Conservation (phyloP, 805 yeast species). For the Saccharomycopsis vini region DNA sequence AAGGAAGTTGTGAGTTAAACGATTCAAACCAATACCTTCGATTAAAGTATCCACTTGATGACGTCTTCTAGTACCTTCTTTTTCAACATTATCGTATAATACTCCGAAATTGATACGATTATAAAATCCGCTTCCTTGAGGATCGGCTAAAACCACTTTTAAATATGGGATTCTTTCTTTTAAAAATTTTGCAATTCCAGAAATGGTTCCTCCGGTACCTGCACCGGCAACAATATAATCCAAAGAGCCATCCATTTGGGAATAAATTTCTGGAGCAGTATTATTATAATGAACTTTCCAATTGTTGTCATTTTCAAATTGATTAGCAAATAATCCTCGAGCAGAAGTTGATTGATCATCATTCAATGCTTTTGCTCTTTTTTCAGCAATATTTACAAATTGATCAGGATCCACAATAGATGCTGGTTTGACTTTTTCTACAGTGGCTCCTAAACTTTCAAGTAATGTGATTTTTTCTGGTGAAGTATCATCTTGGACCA, state of each 20-base stretch:
- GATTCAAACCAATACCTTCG: conserved; percentile 88
- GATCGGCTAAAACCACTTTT: conserved; percentile 73
- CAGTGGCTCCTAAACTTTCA: conserved; percentile 66
- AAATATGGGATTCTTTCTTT: conserved; percentile 38
- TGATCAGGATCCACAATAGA: conserved; percentile 90
- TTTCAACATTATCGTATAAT: conserved; percentile 83
- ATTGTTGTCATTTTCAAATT: conserved; percentile 86
- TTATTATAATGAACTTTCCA: conserved; percentile 77
- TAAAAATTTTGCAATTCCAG: conserved; percentile 79
- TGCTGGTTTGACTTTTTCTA: conserved; percentile 88
- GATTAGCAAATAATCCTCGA: conserved; percentile 84
- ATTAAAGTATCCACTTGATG: conserved; percentile 94
- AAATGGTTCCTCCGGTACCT: conserved; percentile 95
- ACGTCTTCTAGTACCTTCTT: conserved; percentile 86
- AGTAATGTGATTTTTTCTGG: conserved; percentile 70
- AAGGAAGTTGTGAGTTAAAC: conserved; percentile 74
- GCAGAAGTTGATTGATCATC: conserved; percentile 29
- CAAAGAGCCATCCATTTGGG: conserved; percentile 54
- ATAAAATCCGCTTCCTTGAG: conserved; percentile 89
- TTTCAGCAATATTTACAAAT: conserved; percentile 80
- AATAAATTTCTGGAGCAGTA: conserved; percentile 90
- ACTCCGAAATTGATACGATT: conserved; percentile 84
- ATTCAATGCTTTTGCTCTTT: conserved; percentile 45
- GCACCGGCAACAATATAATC: conserved; percentile 85
- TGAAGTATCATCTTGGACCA: conserved; percentile 89